Evolutionary conservation across 768 basidiomycete genomes (phyloP).

Genomic region (Calocera cornea): DNA sequence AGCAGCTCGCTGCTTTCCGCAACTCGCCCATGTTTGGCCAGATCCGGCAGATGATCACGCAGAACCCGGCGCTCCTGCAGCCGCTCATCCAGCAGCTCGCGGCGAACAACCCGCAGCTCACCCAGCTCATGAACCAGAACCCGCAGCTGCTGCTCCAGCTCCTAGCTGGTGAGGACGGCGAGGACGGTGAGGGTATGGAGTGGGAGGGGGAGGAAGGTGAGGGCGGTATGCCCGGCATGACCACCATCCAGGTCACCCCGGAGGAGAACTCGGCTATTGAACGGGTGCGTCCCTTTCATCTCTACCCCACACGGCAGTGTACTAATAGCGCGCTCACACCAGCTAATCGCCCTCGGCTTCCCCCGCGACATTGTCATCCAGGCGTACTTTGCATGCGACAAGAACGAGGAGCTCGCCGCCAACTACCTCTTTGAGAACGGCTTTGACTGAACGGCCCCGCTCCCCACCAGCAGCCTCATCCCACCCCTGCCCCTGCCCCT

Average conservation of each 20-base stretch:
- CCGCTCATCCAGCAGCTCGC: slow-evolving; percentile 74
- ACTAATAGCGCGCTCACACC: slow-evolving; percentile 7
- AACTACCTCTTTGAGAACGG: slow-evolving; percentile 76
- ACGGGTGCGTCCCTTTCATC: slow-evolving; percentile 43
- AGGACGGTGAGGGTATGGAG: slow-evolving; percentile 25
- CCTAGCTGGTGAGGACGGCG: slow-evolving; percentile 35
- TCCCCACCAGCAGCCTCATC: no score
- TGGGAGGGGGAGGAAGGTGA: slow-evolving; percentile 27
- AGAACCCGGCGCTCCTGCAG: slow-evolving; percentile 70
- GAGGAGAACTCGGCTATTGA: slow-evolving; percentile 84
- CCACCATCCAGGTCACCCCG: slow-evolving; percentile 61
- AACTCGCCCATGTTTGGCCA: slow-evolving; percentile 55
- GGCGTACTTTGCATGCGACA: slow-evolving; percentile 90
- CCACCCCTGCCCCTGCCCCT: no score
- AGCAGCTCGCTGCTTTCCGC: slow-evolving; percentile 33
- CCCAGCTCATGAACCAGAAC: slow-evolving; percentile 51
- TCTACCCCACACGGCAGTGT: not conserved
- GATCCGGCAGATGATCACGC: slow-evolving; percentile 52
- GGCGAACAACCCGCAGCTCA: slow-evolving; percentile 57
- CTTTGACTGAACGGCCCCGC: slow-evolving; percentile 29
- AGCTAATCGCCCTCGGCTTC: slow-evolving; percentile 86
- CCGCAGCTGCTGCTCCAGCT: slow-evolving; percentile 56
- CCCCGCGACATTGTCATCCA: slow-evolving; percentile 65
- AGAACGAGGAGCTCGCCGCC: slow-evolving; percentile 92
- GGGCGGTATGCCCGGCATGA: slow-evolving; percentile 30